Percentiles rank a stretch among this genome's conserved stretches.
phyloP scores from a whole-genome alignment of 2,329 filamentous ascomycete species.

The Cercospora berteroae region DNA sequence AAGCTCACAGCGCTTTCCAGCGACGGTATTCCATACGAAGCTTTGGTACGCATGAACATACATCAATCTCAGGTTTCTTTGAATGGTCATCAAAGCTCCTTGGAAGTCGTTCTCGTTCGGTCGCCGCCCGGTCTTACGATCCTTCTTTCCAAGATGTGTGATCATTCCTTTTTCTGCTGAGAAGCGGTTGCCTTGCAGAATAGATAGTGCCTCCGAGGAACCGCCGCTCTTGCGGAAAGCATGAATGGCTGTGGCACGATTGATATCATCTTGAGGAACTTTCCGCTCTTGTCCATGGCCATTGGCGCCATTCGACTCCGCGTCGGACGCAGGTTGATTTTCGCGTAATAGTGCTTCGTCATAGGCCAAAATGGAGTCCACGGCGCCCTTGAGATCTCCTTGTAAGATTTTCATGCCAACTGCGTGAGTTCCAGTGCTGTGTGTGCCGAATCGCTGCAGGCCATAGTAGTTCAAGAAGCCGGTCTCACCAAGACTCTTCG shows the following conservation, averaged over 20 bases:
- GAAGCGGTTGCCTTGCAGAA: constrained; percentile 72
- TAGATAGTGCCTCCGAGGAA: constrained; percentile 56
- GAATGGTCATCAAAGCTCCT: constrained; percentile 77
- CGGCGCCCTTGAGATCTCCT: constrained; percentile 75
- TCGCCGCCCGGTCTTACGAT: constrained; percentile 47
- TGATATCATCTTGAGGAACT: constrained; percentile 71
- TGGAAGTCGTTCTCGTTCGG: constrained; percentile 66
- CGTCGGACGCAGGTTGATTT: constrained; percentile 43
- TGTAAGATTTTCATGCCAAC: constrained; percentile 81
- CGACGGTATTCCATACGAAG: constrained; percentile 86
- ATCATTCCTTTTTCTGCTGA: constrained; percentile 77
- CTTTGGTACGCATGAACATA: constrained; percentile 97
- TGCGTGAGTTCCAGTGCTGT: constrained; percentile 78
- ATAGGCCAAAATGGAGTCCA: constrained; percentile 73
- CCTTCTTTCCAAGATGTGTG: constrained; percentile 61
- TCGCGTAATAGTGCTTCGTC: constrained; percentile 61
- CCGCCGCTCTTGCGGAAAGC: constrained; percentile 61
- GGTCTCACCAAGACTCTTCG: constrained; percentile 65
- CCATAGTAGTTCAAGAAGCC: constrained; percentile 99
- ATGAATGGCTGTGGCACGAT: constrained; percentile 74
- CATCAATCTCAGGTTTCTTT: constrained; percentile 81
- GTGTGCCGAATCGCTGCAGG: constrained; percentile 93
- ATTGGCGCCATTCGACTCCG: constrained; percentile 7
- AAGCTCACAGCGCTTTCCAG: constrained; percentile 73
- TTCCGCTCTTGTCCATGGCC: constrained; percentile 31